Base-by-base conservation (phyloP, 1,139 yeast genomes). In the Protomyces inundatus region DNA sequence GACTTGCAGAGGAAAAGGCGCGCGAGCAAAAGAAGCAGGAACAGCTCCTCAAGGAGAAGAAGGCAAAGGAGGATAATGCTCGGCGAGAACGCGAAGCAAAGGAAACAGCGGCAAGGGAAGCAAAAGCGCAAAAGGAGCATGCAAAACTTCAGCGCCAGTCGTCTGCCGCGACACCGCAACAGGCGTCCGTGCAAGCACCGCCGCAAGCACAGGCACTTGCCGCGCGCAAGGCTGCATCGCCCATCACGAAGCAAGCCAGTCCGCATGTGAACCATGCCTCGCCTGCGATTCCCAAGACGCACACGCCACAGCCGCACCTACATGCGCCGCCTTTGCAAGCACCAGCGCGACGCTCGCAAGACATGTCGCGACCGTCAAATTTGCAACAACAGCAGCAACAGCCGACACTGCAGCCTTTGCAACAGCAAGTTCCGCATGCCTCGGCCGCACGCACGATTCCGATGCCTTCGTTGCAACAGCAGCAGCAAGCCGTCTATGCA, bases 1-100 rank as follows among this genome's bases (percentile, higher is more conserved):
- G 81, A 75, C 68, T 81, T 75, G 76, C 78, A 73, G 71, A 79
- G 74, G 75, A 81, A 77, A 75, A 80, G 71, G 78, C 73, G 70
- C 79, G 74, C 68, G 79, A 77, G 73, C 79, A 77, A 70, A 72
- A 74, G 68, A 74, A 75, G 71, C 74, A 74, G 71, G 72, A 74
- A 73, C 78, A 73, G 68, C 51, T 45, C 36, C 76, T 76, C 70
- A 75, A 73, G 62, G 79, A 78, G 64, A 71, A 73, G 67, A 76
- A 77, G 69, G 79, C 77, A 71, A 64, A 54, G 37, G 79, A 76
- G 75, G 76, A 76, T 74, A 72, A 48, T 4, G 46, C 73, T 71
- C 70, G 75, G 71, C 72, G 73, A 74, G 70, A 70, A 69, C 48
- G 74, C 72, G 73, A 71, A 66, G 74, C 75, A 57, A 74, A 74